Evolutionary conservation across 208 protist genomes (phyloP).

Genomic region (Lotmaria passim): DNA sequence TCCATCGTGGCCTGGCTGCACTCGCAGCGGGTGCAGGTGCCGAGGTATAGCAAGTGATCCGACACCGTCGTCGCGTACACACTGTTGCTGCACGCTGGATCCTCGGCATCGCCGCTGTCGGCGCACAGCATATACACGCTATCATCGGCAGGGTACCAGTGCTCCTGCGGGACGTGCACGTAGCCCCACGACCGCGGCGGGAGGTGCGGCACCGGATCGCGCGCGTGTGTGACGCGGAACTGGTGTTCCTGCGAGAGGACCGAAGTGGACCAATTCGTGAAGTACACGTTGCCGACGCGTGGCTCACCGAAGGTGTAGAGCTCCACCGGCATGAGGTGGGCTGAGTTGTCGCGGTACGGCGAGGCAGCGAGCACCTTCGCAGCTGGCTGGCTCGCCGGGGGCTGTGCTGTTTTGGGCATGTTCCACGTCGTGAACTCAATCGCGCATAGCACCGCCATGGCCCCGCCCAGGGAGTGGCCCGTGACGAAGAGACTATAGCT

Average conservation of each 20-base stretch:
- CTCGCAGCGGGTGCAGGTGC: conserved; percentile 49
- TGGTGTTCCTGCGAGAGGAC: conserved; percentile 33
- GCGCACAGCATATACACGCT: conserved; percentile 37
- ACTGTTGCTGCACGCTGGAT: conserved; percentile 57
- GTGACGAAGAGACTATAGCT: conserved; percentile 57
- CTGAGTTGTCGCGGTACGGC: background rate
- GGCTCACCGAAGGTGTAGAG: conserved; percentile 83
- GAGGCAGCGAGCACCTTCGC: background rate
- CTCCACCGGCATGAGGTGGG: conserved; percentile 30
- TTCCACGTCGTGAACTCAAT: conserved; percentile 38
- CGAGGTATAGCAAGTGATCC: conserved; percentile 71
- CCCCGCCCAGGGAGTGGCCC: conserved; percentile 82
- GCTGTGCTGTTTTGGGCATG: background rate
- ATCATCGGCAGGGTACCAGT: conserved; percentile 48
- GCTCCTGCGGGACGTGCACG: conserved; percentile 53
- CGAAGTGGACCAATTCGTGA: conserved; percentile 39
- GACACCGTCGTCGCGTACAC: conserved; percentile 28
- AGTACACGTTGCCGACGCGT: conserved; percentile 65
- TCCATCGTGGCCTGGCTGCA: conserved; percentile 34
- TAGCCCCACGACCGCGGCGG: conserved; percentile 47
- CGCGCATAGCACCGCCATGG: conserved; percentile 55
- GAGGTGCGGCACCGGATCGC: conserved; percentile 64
- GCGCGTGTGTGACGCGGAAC: conserved; percentile 58
- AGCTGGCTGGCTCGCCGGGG: background rate
- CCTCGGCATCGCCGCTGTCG: conserved; percentile 42